A percentile compares a stretch with the other conserved stretches of the same genome.
Conservation (phyloP, 352 stramenopile genomes). For the Phytophthora sp. region DNA sequence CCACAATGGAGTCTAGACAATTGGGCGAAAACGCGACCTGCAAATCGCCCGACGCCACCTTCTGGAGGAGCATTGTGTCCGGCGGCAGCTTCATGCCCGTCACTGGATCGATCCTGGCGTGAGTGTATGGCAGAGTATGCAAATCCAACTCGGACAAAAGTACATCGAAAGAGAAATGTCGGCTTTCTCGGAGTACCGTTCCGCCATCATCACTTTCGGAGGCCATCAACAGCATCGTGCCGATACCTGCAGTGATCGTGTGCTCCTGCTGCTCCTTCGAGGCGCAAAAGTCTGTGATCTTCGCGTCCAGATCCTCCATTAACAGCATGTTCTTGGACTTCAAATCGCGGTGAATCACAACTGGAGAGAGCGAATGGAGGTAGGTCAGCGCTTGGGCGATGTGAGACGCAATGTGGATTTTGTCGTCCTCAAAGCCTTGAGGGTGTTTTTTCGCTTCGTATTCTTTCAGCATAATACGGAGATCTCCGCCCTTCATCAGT, state of each 20-base stretch:
- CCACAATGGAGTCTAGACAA: background rate
- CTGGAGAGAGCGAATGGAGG: slow-evolving; percentile 16
- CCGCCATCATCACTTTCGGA: slow-evolving; percentile 35
- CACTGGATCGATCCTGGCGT: slow-evolving; percentile 10
- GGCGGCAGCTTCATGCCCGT: background rate
- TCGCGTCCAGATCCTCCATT: slow-evolving; percentile 20
- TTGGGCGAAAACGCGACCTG: slow-evolving; percentile 16
- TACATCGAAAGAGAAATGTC: slow-evolving; percentile 41
- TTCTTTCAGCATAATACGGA: slow-evolving; percentile 28
- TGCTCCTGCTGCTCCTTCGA: slow-evolving; percentile 16
- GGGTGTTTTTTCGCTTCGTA: slow-evolving; percentile 1
- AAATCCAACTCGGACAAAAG: slow-evolving; percentile 35
- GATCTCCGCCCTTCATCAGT: slow-evolving; percentile 42
- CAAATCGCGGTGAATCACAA: slow-evolving; percentile 39
- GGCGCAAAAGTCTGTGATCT: slow-evolving; percentile 45
- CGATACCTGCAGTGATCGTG: slow-evolving; percentile 41
- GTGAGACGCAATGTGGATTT: slow-evolving; percentile 29
- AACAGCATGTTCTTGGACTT: slow-evolving; percentile 51
- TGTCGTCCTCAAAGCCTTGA: slow-evolving; percentile 25
- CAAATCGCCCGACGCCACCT: slow-evolving; percentile 12
- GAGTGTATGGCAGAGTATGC: slow-evolving; percentile 23
- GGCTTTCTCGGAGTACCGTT: slow-evolving; percentile 37
- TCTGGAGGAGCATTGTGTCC: slow-evolving; percentile 18
- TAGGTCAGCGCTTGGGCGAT: slow-evolving; percentile 32
- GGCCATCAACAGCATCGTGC: slow-evolving; percentile 35